A percentile compares a stretch with the other conserved stretches of the same genome.
Conservation (phyloP, 1,139 yeast genomes). For the Pneumocystis sp. region DNA sequence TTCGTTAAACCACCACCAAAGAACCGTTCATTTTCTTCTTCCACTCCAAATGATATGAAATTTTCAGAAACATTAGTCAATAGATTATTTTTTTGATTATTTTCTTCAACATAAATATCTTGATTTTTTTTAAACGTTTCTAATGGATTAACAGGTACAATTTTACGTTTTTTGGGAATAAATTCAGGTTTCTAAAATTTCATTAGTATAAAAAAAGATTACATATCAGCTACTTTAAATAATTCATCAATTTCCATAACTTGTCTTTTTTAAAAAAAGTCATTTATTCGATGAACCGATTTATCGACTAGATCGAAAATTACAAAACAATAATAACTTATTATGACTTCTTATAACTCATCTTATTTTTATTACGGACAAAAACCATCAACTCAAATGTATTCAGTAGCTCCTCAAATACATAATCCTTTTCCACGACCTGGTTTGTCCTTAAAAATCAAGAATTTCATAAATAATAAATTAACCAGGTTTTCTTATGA, state of each 20-base stretch:
- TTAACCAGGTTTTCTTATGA: neutral
- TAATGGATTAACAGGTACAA: neutral
- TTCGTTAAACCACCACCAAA: conserved; percentile 20
- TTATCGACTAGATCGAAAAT: neutral
- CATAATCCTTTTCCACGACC: neutral
- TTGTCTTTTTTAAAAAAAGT: neutral
- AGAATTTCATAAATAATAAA: neutral
- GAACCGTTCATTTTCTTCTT: conserved; percentile 19
- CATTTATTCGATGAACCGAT: neutral
- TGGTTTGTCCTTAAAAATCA: neutral
- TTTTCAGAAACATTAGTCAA: neutral
- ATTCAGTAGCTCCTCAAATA: neutral
- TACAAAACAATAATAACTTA: neutral
- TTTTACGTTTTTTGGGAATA: neutral
- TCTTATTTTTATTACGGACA: neutral
- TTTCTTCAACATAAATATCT: neutral
- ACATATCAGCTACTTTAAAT: neutral
- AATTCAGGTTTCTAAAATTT: neutral
- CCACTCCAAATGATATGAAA: neutral
- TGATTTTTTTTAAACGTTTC: neutral
- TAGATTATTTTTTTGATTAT: neutral
- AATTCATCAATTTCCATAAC: neutral
- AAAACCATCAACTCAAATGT: neutral
- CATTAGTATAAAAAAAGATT: neutral
- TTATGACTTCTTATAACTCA: neutral